These are phyloP conservation scores for Talaromyces sp. DNA, from an alignment of 2,329 filamentous ascomycete genomes.

Conservation along the genomic window DNA sequence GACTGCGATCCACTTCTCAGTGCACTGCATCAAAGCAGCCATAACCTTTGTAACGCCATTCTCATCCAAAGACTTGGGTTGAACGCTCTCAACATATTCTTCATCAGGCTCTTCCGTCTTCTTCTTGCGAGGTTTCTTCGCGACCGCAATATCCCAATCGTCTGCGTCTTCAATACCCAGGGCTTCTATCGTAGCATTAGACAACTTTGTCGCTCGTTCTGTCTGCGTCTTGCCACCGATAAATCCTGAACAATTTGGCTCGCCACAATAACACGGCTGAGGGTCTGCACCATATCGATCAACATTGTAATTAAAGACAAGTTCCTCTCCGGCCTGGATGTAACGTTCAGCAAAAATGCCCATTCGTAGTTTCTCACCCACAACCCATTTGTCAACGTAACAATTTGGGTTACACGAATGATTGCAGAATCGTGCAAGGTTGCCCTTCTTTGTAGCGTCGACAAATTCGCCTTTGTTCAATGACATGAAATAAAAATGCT, in stretches of 20 bases:
- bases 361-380: constrained; percentile 96
- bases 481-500: constrained; percentile 99
- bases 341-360: constrained; percentile 90
- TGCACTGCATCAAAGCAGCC: constrained; percentile 94
- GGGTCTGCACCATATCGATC: constrained; percentile 96
- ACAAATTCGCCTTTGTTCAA: constrained; percentile 95
- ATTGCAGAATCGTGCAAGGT: constrained; percentile 95
- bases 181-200: constrained; percentile 85
- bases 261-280: constrained; percentile 93
- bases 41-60: constrained; percentile 89
- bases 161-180: constrained; percentile 91
- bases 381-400: constrained; percentile 99
- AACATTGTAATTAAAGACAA: constrained; percentile 99
- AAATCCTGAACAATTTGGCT: constrained; percentile 90
- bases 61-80: constrained; percentile 74
- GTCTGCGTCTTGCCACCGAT: constrained; percentile 98
- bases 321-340: constrained; percentile 83
- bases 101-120: constrained; percentile 87
- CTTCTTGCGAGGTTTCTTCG: constrained; percentile 90
- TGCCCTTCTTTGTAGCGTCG: constrained; percentile 94
- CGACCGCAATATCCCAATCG: constrained; percentile 84
- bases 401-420: constrained; percentile 99
- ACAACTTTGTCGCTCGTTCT: constrained; percentile 87
- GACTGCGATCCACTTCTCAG: constrained; percentile 98
- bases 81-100: constrained; percentile 87